Evolutionary conservation across 2,329 filamentous ascomycete genomes (phyloP).

Genomic region (Alternaria triticimaculans): DNA sequence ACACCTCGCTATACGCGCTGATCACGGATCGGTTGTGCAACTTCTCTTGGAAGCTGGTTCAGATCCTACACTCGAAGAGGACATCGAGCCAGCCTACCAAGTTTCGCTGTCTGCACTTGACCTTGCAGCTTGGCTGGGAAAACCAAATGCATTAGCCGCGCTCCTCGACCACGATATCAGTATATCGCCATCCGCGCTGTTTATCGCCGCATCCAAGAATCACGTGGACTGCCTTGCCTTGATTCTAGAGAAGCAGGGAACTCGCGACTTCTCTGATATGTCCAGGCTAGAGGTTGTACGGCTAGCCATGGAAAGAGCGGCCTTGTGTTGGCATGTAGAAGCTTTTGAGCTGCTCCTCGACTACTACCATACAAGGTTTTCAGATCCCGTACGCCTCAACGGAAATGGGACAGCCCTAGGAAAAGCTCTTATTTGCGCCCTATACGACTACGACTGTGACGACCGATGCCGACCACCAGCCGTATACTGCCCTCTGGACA

Average conservation of each 20-base stretch:
- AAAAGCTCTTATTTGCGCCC: background rate
- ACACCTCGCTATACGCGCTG: background rate
- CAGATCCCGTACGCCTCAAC: background rate
- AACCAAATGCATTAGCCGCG: background rate
- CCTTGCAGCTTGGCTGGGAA: background rate
- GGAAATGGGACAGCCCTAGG: background rate
- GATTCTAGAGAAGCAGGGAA: background rate
- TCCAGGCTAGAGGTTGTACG: background rate
- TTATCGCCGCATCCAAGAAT: background rate
- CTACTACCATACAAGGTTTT: background rate
- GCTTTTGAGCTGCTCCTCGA: background rate
- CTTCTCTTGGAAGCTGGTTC: background rate
- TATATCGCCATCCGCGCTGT: background rate
- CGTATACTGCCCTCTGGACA: background rate
- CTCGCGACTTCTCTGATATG: conserved; percentile 1
- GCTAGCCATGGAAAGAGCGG: conserved; percentile 2
- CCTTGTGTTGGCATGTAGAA: conserved; percentile 4
- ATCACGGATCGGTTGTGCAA: background rate
- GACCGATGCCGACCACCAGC: background rate
- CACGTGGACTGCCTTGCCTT: background rate
- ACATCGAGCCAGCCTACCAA: background rate
- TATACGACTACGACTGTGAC: background rate
- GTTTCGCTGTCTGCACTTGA: background rate
- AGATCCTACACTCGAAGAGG: background rate
- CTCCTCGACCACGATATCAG: background rate